A percentile compares a stretch with the other conserved stretches of the same genome.
Conservation (phyloP, 2,329 filamentous ascomycete species). For the Elsinoe necatrix region DNA sequence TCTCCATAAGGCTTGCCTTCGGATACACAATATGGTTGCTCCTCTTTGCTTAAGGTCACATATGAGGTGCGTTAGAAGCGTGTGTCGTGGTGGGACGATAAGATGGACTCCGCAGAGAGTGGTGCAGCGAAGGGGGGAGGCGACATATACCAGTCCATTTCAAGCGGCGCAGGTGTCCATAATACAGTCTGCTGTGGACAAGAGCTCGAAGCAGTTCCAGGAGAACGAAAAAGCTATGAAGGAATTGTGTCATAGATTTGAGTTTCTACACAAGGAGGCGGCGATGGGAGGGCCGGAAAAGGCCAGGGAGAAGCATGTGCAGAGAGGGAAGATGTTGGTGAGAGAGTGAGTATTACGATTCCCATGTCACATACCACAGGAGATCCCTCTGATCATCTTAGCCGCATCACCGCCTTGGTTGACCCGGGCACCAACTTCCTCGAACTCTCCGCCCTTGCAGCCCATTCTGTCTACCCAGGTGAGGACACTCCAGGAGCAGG, state of each 20-base stretch:
- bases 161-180: slow-evolving; percentile 78
- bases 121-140: slow-evolving; percentile 26
- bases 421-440: slow-evolving; percentile 86
- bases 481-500: slow-evolving; percentile 84
- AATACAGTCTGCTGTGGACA: slow-evolving; percentile 67
- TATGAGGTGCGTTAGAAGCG: slow-evolving; percentile 10
- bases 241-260: slow-evolving; percentile 60
- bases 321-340: slow-evolving; percentile 87
- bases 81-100: background rate
- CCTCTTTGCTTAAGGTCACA: slow-evolving; percentile 11
- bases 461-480: slow-evolving; percentile 73
- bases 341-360: slow-evolving; percentile 48
- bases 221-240: slow-evolving; percentile 75
- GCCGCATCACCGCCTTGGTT: slow-evolving; percentile 71
- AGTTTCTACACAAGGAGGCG: slow-evolving; percentile 55
- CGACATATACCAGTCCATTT: slow-evolving; percentile 71
- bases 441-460: slow-evolving; percentile 87
- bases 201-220: slow-evolving; percentile 65
- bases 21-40: background rate
- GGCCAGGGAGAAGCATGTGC: slow-evolving; percentile 77
- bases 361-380: background rate
- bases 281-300: slow-evolving; percentile 66
- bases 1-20: background rate
- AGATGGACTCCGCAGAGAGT: slow-evolving; percentile 3
- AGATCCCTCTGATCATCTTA: slow-evolving; percentile 10